A percentile compares a stretch with the other conserved stretches of the same genome.
Conservation (phyloP, 495 filamentous ascomycete species). For the Bacidia gigantensis region DNA sequence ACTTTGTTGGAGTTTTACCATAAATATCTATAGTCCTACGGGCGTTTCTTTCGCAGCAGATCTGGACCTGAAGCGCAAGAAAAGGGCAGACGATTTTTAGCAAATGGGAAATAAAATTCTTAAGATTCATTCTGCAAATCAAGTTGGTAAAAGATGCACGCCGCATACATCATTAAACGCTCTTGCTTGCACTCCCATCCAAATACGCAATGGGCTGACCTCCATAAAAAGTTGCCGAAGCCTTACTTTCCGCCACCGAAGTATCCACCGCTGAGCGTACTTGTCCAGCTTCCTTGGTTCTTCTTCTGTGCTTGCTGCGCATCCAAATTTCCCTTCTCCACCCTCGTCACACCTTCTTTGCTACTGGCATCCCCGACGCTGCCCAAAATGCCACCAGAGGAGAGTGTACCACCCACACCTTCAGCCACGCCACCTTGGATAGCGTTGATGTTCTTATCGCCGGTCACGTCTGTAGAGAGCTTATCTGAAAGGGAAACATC, state of each 20-base stretch:
- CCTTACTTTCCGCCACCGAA: conserved; percentile 4
- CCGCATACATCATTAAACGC: too few relatives aligned
- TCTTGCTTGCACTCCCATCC: too few relatives aligned
- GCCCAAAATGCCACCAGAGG: conserved; percentile 41
- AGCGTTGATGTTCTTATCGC: conserved; percentile 40
- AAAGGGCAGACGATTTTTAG: too few relatives aligned
- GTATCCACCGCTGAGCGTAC: conserved; percentile 11
- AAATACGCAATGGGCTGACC: too few relatives aligned
- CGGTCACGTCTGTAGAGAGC: conserved; percentile 46
- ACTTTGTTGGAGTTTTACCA: conserved; percentile 60
- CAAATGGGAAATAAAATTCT: too few relatives aligned
- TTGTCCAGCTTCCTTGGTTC: conserved; percentile 13
- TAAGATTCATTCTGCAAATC: too few relatives aligned
- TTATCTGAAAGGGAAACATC: conserved; percentile 29
- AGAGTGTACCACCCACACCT: conserved; percentile 39
- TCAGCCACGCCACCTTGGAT: conserved; percentile 44
- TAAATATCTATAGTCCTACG: conserved; percentile 45
- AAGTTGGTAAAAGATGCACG: too few relatives aligned
- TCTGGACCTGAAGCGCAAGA: too few relatives aligned
- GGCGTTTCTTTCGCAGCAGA: too few relatives aligned
- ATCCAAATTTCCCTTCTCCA: conserved; percentile 37
- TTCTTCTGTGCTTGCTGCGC: conserved; percentile 17
- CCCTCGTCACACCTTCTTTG: conserved; percentile 43
- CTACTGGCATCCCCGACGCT: conserved; percentile 39
- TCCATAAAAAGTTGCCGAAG: background rate